phyloP scores from a whole-genome alignment of 345 rosid genomes.

The Eucalyptus curtisii region DNA sequence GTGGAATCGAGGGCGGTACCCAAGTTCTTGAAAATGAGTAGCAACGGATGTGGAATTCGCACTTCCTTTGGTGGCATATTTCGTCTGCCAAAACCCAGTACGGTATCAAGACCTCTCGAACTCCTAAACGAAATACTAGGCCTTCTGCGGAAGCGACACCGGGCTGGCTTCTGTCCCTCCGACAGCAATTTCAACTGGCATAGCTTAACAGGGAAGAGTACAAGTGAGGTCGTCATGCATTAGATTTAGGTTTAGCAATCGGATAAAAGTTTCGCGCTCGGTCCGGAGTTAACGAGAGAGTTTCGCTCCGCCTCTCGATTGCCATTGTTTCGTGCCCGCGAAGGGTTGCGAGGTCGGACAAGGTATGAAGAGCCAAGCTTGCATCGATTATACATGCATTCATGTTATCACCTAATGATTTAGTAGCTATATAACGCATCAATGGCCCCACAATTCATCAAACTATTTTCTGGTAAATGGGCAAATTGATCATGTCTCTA shows the following conservation, averaged over 20 bases:
- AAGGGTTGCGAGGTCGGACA: background rate
- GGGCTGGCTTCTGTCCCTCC: background rate
- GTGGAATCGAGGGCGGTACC: accelerated
- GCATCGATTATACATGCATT: too few species aligned
- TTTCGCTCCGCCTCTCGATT: accelerated
- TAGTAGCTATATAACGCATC: accelerated
- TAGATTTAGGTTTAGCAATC: background rate
- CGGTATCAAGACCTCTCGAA: background rate
- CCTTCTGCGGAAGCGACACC: background rate
- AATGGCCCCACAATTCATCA: too few species aligned
- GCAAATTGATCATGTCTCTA: background rate
- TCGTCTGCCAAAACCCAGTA: accelerated
- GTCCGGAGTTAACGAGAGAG: too few species aligned
- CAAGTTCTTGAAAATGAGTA: background rate
- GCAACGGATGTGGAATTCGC: accelerated
- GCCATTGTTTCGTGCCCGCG: accelerated
- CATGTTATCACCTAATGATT: too few species aligned
- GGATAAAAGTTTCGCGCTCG: too few species aligned
- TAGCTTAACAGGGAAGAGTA: background rate
- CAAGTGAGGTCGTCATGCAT: background rate
- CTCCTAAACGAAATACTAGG: accelerated
- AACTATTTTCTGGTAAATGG: accelerated
- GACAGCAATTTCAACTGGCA: accelerated
- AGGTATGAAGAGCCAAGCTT: too few species aligned
- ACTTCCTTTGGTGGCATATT: background rate